Evolutionary conservation across 176 grass and related monocot genomes (phyloP), one percentile per base, ranked within the genome.

Genomic region (Oryza meridionalis): DNA sequence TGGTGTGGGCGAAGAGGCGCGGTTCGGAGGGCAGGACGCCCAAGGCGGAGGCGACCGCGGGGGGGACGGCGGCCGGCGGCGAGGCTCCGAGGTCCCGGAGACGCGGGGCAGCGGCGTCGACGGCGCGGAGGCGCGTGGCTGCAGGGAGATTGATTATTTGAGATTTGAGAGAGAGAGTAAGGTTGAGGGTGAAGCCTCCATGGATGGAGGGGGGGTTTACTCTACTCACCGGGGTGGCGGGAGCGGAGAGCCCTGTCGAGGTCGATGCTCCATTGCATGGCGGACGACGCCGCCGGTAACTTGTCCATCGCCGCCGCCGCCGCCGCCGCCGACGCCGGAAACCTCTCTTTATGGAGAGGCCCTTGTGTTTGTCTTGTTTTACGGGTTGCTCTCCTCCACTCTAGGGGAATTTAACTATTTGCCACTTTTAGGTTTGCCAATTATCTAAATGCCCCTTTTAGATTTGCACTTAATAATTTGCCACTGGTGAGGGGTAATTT

Each of bases 241-340:
- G 91, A 95, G 77, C 96, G 91, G 72, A 98, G 96, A 5, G 82
- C 85, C 82, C 81, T 92, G 75, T 93, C 96, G 50, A 98, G 89
- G 33, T 92, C 96, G 72, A 98, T 89, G 82, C 87, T 95, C 96
- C 96, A 98, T 38, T 91, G 85, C 93, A 95, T 95, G 84, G 91
- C 93, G 33, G 58, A 93, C 1, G 89, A 89, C 46, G 89, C 89
- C 33, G 33, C 33, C 33, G 89, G 89, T 62, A 31, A 2, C 29
- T 31, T 31, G 29, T 31, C 29, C 29, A 31, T 31, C 29, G 29
- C 29, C 2, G 29, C 29, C 29, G 29, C 2, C 29, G 29, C 29
- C 29, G 29, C 2, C 29, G 29, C 29, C 29, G 29, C 2, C 29
- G 29, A 31, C 29, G 29, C 2, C 29, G 29, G 29, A 31, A 31